Base-by-base conservation (phyloP, 345 rosid genomes). In the Syzygium jambos region DNA sequence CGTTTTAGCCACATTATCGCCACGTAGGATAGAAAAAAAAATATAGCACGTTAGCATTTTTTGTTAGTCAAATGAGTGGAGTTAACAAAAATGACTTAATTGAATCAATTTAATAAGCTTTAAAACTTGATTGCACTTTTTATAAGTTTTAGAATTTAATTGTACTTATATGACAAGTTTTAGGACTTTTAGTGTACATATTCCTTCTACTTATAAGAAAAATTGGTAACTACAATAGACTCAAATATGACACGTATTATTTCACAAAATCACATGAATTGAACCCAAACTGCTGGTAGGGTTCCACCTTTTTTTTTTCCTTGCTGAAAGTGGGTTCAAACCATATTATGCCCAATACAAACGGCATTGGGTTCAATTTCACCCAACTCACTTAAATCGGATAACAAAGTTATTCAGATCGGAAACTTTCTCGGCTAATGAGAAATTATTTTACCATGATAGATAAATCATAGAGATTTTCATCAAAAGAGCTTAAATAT, bases 141-240 rank as follows among this genome's bases (percentile, higher is more conserved):
- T 43, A 7, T 38, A 43, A 43, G 46, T 43, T 43, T 43, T 43
- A 43, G 46, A 43, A 43, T 1, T 43, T 43, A 43, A 43, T 43
- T 43, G 7, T 7, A 43, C 46, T 43, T 43, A 43, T 43, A 4
- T 43, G 4, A 43, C 7, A 43, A 43, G 46, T 43, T 43, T 43
- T 43, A 4, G 6, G 46, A 43, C 46, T 43, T 43, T 43, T 7
- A 5, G 7, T 43, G 46, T 7, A 43, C 1, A 43, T 43, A 43
- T 43, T 1, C 46, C 46, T 43, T 43, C 46, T 43, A 43, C 46
- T 61, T 0, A 61, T n/a, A 13, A n/a, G 29, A n/a, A 61, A 0
- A n/a, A 9, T n/a, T 61, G 17, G 0, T n/a, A 61, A 61, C 19
- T 61, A n/a, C 0, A 16, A 0, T 14, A 61, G 9, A 0, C 2